Evolutionary conservation across 2,329 filamentous ascomycete genomes (phyloP).

Genomic region (Colletotrichum horii): DNA sequence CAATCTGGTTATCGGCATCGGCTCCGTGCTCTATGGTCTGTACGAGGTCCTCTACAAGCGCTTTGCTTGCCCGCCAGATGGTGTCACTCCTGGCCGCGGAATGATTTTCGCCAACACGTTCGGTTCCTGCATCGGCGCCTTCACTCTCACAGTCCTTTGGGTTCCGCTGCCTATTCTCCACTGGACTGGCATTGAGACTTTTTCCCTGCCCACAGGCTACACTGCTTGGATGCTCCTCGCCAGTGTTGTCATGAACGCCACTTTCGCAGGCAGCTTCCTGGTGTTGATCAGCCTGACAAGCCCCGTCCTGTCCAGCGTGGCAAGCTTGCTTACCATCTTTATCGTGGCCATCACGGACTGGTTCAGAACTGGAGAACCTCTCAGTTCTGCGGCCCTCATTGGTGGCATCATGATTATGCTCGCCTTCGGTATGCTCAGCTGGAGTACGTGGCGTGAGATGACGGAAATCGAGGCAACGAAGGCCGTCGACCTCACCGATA

Average conservation of each 20-base stretch:
- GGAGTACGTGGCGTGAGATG: slow-evolving; percentile 94
- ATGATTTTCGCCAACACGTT: slow-evolving; percentile 97
- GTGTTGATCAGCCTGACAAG: slow-evolving; percentile 92
- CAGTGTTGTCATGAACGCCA: slow-evolving; percentile 85
- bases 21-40: slow-evolving; percentile 91
- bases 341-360: slow-evolving; percentile 93
- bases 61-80: slow-evolving; percentile 90
- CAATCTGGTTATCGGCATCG: slow-evolving; percentile 90
- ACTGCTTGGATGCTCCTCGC: slow-evolving; percentile 82
- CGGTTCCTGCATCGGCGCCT: slow-evolving; percentile 83
- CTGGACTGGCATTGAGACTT: slow-evolving; percentile 76
- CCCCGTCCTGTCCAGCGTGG: slow-evolving; percentile 90
- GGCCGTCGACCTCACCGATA: slow-evolving; percentile 48
- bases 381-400: slow-evolving; percentile 75
- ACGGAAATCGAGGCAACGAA: slow-evolving; percentile 77
- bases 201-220: slow-evolving; percentile 79
- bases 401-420: slow-evolving; percentile 89
- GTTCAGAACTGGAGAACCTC: slow-evolving; percentile 77
- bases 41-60: slow-evolving; percentile 98
- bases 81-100: slow-evolving; percentile 81
- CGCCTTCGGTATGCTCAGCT: slow-evolving; percentile 86
- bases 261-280: slow-evolving; percentile 91
- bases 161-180: slow-evolving; percentile 88
- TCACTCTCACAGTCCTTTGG: slow-evolving; percentile 90
- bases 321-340: slow-evolving; percentile 94